Evolutionary conservation across 371 early-diverging fungal genomes (phyloP).

Genomic region (Mortierella sp.): DNA sequence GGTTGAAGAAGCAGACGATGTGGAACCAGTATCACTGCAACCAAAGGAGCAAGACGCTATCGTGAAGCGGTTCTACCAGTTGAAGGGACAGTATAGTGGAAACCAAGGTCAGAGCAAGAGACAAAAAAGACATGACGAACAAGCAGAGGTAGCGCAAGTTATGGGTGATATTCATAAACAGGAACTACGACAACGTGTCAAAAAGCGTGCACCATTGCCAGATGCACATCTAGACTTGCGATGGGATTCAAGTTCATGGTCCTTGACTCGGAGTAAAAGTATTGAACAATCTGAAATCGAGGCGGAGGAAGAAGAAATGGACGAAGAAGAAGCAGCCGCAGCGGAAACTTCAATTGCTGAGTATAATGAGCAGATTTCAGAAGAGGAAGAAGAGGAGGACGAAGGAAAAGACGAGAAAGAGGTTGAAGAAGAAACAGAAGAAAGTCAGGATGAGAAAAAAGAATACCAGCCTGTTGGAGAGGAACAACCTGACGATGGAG

Average conservation of each 20-base stretch:
- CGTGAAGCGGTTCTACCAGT: constrained; percentile 22
- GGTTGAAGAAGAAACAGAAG: constrained; percentile 7
- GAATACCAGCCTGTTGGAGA: constrained; percentile 22
- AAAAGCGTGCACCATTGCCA: constrained; percentile 33
- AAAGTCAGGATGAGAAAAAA: neutral
- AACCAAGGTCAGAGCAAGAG: neutral
- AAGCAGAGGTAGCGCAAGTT: constrained; percentile 8
- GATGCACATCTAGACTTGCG: neutral
- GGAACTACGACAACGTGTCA: constrained; percentile 20
- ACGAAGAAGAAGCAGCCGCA: neutral
- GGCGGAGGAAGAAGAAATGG: neutral
- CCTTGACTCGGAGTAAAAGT: neutral
- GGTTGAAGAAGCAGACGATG: neutral
- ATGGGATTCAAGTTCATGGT: too few relatives aligned
- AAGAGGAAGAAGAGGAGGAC: neutral
- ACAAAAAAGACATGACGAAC: constrained; percentile 10
- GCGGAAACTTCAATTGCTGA: neutral
- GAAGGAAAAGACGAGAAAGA: constrained; percentile 3
- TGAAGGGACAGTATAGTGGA: constrained; percentile 18
- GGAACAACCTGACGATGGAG: constrained; percentile 23
- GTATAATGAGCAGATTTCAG: neutral
- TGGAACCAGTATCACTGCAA: neutral
- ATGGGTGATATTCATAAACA: constrained; percentile 30
- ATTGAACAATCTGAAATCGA: neutral
- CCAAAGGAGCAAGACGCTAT: constrained; percentile 16